phyloP scores from a whole-genome alignment of 148 eudicot genomes.

The Cornus florida region DNA sequence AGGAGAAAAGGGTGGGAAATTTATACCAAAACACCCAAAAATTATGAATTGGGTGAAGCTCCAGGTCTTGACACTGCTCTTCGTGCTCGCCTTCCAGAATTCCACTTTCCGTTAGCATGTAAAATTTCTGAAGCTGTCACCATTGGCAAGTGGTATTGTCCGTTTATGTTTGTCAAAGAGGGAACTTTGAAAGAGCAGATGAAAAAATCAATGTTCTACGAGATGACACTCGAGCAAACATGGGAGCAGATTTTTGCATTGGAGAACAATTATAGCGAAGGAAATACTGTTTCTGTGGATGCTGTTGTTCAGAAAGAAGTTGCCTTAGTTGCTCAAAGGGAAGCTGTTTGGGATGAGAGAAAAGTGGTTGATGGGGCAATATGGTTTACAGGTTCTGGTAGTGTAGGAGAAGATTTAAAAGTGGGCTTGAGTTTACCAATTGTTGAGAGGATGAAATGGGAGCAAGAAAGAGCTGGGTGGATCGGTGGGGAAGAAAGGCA shows the following conservation, averaged over 20 bases:
- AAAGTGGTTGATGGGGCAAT: conserved; percentile 31
- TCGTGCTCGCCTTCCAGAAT: conserved; percentile 50
- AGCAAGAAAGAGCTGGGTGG: conserved; percentile 65
- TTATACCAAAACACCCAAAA: conserved; percentile 21
- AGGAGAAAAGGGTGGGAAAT: conserved; percentile 48
- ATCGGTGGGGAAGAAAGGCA: conserved; percentile 24
- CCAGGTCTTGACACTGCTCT: conserved; percentile 48
- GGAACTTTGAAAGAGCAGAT: conserved; percentile 41
- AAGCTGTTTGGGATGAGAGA: conserved; percentile 34
- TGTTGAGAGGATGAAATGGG: conserved; percentile 73
- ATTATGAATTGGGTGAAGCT: conserved; percentile 49
- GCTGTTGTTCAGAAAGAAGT: conserved; percentile 40
- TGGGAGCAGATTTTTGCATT: conserved; percentile 62
- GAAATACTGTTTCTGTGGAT: conserved; percentile 37
- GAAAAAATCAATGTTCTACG: conserved; percentile 50
- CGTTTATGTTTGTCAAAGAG: conserved; percentile 70
- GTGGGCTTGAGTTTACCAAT: conserved; percentile 56
- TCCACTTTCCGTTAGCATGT: conserved; percentile 17
- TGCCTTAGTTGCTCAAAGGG: conserved; percentile 32
- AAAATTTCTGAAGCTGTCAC: conserved; percentile 33
- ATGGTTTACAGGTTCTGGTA: conserved; percentile 36
- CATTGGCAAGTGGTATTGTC: conserved; percentile 82
- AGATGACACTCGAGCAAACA: conserved; percentile 65
- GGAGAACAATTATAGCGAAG: conserved; percentile 18
- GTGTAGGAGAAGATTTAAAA: conserved; percentile 6